These are phyloP conservation scores for Oxytropis ochrocephala DNA, from an alignment of 306 rosid species.

Conservation along the genomic window DNA sequence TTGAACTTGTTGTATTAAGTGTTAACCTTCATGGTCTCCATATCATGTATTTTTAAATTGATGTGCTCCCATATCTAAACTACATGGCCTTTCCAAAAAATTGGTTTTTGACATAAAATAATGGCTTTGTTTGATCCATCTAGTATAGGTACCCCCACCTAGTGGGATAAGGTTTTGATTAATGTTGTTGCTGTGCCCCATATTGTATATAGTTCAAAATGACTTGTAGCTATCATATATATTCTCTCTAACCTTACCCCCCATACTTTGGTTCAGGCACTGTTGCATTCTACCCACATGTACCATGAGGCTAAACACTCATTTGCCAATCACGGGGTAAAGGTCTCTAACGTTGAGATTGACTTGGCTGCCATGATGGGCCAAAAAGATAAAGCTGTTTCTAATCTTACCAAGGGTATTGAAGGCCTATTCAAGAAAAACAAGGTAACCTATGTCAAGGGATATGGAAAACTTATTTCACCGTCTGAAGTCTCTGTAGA, in stretches of 20 bases:
- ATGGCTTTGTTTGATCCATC: background rate
- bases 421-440: conserved; percentile 98
- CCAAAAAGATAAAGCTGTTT: conserved; percentile 87
- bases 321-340: conserved; percentile 78
- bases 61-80: background rate
- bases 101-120: background rate
- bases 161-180: background rate
- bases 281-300: conserved; percentile 95
- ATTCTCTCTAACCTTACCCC: conserved; percentile 1
- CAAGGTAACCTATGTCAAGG: conserved; percentile 91
- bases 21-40: background rate
- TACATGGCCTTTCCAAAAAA: background rate
- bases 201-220: background rate
- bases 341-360: conserved; percentile 69
- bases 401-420: conserved; percentile 79
- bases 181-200: background rate
- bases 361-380: conserved; percentile 94
- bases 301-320: conserved; percentile 93
- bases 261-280: conserved; percentile 53
- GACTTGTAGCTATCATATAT: background rate
- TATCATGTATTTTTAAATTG: background rate
- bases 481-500: conserved; percentile 91
- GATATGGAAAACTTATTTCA: conserved; percentile 80
- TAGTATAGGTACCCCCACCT: background rate
- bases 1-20: background rate